These are phyloP conservation scores for Sporisorium graminicola DNA, from an alignment of 1,284 basidiomycete species.

Conservation along the genomic window DNA sequence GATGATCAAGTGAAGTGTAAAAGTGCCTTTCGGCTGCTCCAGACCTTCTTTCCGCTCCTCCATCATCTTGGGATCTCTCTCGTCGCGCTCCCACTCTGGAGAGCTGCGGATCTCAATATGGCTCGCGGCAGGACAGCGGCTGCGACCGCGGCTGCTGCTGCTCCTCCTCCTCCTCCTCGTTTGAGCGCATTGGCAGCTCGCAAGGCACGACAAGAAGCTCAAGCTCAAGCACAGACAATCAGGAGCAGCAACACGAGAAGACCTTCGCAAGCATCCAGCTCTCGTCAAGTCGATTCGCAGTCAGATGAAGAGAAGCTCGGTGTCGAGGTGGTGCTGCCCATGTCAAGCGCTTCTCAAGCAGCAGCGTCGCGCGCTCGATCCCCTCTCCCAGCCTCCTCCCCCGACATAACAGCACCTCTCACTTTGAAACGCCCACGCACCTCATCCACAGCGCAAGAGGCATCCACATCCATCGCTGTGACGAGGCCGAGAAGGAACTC, in stretches of 20 bases:
- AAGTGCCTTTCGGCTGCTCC: not conserved
- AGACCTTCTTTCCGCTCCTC: not conserved
- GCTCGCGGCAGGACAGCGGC: constrained; percentile 16
- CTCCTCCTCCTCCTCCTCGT: constrained; percentile 3
- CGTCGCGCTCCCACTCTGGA: constrained; percentile 1
- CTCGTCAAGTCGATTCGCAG: not conserved
- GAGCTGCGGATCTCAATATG: constrained; percentile 14
- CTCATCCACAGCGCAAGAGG: constrained; percentile 4
- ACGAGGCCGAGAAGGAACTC: constrained; percentile 28
- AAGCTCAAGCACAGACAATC: not conserved
- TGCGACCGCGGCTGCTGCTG: not conserved
- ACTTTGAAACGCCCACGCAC: constrained; percentile 23
- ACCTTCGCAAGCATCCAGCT: constrained; percentile 2
- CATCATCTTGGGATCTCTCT: not conserved
- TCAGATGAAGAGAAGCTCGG: not conserved
- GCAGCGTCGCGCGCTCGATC: not conserved
- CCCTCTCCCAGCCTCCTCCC: constrained; percentile 9
- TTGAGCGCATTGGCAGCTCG: constrained; percentile 47
- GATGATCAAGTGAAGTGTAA: not conserved
- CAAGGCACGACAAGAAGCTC: constrained; percentile 27
- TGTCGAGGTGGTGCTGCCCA: constrained; percentile 16
- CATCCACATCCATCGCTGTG: constrained; percentile 16
- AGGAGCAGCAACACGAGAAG: not conserved
- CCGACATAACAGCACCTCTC: not conserved
- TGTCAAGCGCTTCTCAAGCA: constrained; percentile 17